Evolutionary conservation across 2,329 filamentous ascomycete genomes (phyloP).

Genomic region (Kalmusia sp.): DNA sequence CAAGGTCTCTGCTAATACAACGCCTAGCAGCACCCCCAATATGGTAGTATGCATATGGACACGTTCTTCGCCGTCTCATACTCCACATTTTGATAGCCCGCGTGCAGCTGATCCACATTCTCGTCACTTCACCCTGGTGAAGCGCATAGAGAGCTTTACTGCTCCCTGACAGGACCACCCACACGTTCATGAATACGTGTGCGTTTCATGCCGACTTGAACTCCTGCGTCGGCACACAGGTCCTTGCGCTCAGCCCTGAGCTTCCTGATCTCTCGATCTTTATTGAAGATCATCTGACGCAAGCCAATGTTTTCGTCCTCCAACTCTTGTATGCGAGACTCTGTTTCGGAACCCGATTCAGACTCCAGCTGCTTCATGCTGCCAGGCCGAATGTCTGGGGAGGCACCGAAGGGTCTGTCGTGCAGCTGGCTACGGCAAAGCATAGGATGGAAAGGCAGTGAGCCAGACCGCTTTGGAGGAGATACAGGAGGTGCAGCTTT

Average conservation of each 20-base stretch:
- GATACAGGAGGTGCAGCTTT: neutral
- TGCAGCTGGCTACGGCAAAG: neutral
- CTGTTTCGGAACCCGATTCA: neutral
- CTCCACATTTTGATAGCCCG: neutral
- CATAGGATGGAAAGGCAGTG: conserved; percentile 1
- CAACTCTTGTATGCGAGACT: conserved; percentile 1
- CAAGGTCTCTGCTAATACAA: no score
- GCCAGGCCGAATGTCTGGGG: neutral
- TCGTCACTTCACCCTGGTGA: no score
- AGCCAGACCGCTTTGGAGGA: neutral
- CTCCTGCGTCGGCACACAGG: neutral
- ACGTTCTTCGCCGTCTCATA: neutral
- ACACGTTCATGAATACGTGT: neutral
- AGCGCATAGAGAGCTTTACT: neutral
- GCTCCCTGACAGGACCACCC: neutral
- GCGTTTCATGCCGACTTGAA: conserved; percentile 1
- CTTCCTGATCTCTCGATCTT: conserved; percentile 7
- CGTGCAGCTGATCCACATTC: no score
- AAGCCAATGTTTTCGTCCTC: conserved; percentile 2
- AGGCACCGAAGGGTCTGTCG: neutral
- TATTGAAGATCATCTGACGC: neutral
- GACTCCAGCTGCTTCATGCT: neutral
- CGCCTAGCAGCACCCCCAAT: no score
- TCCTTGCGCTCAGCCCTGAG: neutral
- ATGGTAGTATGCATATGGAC: no score